Evolutionary conservation across 1,284 basidiomycete genomes (phyloP), one percentile per base, ranked within the genome.

Genomic region (Tranzscheliella williamsii): DNA sequence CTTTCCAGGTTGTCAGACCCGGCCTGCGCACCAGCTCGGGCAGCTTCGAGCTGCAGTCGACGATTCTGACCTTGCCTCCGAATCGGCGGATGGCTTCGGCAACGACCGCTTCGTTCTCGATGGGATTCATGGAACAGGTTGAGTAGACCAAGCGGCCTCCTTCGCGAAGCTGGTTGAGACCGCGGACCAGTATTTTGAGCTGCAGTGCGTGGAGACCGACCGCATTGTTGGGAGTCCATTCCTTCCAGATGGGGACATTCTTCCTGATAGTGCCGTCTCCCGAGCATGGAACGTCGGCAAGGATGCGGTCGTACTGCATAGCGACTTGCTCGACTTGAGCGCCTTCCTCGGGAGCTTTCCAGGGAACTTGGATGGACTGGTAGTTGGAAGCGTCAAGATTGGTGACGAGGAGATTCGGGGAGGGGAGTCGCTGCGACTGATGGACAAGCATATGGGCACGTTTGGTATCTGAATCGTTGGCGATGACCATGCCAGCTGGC

Each of bases 41-140:
- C 5, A 94, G 80, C 37, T 82, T 81, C 27, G 81, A 79, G 1
- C 88, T 86, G 35, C 89, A 87, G 73, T 96, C 90, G 18, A 94
- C 83, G 18, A 98, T 82, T 42, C 86, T 83, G 72, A 92, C 91
- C 15, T 87, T 88, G 86, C 66, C 52, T 40, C 24, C 38, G 38
- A 53, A 57, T 32, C 69, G 66, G 21, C 72, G 63, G 24, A 76
- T 39, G 4, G 73, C 92, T 24, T 89, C 87, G 2, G 90, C 88
- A 24, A 98, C 83, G 51, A 98, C 94, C 7, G 95, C 91, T 79
- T 99, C 95, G 78, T 99, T 97, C 80, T 98, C 95, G 23, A 93
- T 84, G 1, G 94, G 95, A 79, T 98, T 98, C 70, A 98, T 82
- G 1, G 93, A 97, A 78, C 95, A 98, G 0, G 94, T 99, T 4